Percentiles rank a stretch among this genome's conserved stretches.
Conservation (phyloP, 2,329 filamentous ascomycete species). For the Alternaria ventricosa region DNA sequence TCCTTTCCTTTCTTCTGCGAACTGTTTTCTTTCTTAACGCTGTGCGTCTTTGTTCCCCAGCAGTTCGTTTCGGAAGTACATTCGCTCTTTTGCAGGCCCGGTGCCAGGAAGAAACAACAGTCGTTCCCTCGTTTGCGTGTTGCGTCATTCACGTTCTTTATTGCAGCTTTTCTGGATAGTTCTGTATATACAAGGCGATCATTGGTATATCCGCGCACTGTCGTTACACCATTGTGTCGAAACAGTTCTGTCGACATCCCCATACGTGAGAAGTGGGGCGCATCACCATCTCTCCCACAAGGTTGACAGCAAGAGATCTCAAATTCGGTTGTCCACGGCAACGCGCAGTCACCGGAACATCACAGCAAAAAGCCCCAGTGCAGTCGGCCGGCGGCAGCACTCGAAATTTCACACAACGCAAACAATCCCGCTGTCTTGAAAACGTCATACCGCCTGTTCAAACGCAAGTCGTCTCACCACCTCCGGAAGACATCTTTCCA, state of each 20-base stretch:
- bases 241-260: not conserved
- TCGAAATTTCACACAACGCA: conserved; percentile 27
- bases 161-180: conserved; percentile 25
- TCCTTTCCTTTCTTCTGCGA: conserved; percentile 11
- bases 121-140: conserved; percentile 27
- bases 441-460: conserved; percentile 23
- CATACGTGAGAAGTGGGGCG: not conserved
- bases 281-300: not conserved
- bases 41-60: conserved; percentile 32
- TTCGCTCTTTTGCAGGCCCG: conserved; percentile 41
- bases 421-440: conserved; percentile 37
- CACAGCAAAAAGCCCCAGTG: conserved; percentile 13
- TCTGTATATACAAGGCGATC: conserved; percentile 13
- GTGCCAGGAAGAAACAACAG: conserved; percentile 22
- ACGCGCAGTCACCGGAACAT: conserved; percentile 18
- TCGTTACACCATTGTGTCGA: not conserved
- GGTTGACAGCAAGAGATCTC: not conserved
- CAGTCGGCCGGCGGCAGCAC: conserved; percentile 15
- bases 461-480: conserved; percentile 38
- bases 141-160: conserved; percentile 35
- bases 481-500: conserved; percentile 12
- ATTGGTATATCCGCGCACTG: conserved; percentile 20
- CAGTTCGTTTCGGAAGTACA: conserved; percentile 17
- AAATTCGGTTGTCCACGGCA: conserved; percentile 17
- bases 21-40: conserved; percentile 30